Evolutionary conservation across 2,329 filamentous ascomycete species (phyloP).

Genomic region (Calonectria hawksworthii): DNA sequence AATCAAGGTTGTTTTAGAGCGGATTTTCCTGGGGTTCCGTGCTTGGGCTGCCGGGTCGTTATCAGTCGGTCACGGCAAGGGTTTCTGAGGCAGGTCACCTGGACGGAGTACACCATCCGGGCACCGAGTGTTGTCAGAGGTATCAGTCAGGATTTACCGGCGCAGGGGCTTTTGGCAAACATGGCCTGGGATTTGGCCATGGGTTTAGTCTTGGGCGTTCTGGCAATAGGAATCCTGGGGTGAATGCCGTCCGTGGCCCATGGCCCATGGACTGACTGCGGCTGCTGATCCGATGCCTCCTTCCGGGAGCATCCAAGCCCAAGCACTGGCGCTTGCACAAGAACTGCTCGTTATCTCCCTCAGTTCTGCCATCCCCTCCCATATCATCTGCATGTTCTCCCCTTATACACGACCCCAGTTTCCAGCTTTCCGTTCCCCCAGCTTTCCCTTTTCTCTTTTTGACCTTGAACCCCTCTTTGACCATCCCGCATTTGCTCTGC

Average conservation of each 20-base stretch:
- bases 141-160: not conserved
- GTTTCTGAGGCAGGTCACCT: constrained; percentile 19
- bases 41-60: constrained; percentile 37
- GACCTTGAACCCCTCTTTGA: not conserved
- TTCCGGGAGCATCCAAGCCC: constrained; percentile 2
- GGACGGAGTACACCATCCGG: constrained; percentile 21
- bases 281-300: constrained; percentile 14
- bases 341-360: constrained; percentile 24
- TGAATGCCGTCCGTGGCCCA: not conserved
- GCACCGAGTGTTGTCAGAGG: constrained; percentile 19
- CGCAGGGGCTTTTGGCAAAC: not conserved
- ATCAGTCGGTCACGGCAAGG: constrained; percentile 42
- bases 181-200: not conserved
- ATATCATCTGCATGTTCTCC: constrained; percentile 6
- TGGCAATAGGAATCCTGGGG: not conserved
- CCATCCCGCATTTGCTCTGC: constrained; percentile 2
- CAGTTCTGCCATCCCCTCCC: not conserved
- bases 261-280: constrained; percentile 6
- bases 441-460: constrained; percentile 12
- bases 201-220: not conserved
- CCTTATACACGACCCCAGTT: constrained; percentile 17
- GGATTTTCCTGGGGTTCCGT: constrained; percentile 14
- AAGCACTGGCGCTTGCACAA: constrained; percentile 4
- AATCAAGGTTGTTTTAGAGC: constrained; percentile 25
- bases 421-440: constrained; percentile 14